phyloP scores from a whole-genome alignment of 306 rosid genomes.

The Quercus agrifolia region DNA sequence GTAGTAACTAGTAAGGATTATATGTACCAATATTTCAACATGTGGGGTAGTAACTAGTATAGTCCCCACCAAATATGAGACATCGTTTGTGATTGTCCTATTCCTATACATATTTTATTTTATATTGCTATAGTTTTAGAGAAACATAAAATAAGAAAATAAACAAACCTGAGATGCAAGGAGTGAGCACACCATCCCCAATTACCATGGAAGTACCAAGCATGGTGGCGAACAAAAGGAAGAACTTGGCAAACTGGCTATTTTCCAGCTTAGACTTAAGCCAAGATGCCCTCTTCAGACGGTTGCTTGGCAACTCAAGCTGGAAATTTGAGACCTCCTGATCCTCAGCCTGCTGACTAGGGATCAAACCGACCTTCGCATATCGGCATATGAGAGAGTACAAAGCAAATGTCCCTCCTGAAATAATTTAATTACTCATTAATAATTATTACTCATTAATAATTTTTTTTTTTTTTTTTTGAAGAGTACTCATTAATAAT shows the following conservation, averaged over 20 bases:
- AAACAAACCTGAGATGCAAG: slow-evolving; percentile 62
- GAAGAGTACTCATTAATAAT: background rate
- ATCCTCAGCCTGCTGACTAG: slow-evolving; percentile 59
- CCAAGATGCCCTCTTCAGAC: slow-evolving; percentile 42
- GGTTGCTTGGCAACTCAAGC: slow-evolving; percentile 33
- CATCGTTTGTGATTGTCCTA: too few species aligned
- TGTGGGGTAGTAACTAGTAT: too few species aligned
- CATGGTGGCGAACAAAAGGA: slow-evolving; percentile 58
- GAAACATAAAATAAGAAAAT: background rate
- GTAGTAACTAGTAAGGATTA: too few species aligned
- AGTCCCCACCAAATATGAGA: too few species aligned
- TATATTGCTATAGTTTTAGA: too few species aligned
- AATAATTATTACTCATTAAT: background rate
- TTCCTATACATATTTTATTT: too few species aligned
- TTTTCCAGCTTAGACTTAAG: slow-evolving; percentile 48
- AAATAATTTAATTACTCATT: background rate
- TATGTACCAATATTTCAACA: too few species aligned
- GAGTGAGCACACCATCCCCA: slow-evolving; percentile 79
- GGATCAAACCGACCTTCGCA: slow-evolving; percentile 54
- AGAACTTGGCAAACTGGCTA: slow-evolving; percentile 26
- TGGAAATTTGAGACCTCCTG: slow-evolving; percentile 46
- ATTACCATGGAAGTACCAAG: slow-evolving; percentile 83
- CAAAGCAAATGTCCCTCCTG: slow-evolving; percentile 76
- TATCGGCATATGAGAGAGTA: slow-evolving; percentile 70
- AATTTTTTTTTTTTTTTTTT: too few species aligned